Evolutionary conservation across 2,329 filamentous ascomycete genomes (phyloP).

Genomic region (Apiospora saccharicola): DNA sequence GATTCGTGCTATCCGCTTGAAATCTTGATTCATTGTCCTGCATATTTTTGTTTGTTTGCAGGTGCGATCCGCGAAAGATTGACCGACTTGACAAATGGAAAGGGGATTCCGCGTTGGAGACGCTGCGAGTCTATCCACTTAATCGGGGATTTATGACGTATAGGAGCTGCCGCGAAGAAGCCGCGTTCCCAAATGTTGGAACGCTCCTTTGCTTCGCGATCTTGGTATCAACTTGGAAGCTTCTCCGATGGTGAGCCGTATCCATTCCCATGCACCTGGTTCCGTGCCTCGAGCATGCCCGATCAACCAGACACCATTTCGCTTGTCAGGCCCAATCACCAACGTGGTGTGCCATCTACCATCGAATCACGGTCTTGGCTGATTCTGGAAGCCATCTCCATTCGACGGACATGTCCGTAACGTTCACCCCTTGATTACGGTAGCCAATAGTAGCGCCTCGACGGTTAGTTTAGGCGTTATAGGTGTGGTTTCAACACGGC

Average conservation of each 20-base stretch:
- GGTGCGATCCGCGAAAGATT: not conserved
- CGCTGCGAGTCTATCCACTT: not conserved
- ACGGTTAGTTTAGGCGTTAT: not conserved
- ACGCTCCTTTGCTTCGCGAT: slow-evolving; percentile 4
- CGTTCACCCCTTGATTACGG: not conserved
- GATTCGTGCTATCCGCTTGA: not conserved
- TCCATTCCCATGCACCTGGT: not conserved
- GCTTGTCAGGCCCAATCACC: not conserved
- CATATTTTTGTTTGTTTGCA: not conserved
- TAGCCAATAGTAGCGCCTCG: not conserved
- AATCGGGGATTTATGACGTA: slow-evolving; percentile 11
- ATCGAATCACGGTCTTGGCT: not conserved
- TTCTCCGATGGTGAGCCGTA: not conserved
- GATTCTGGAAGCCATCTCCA: not conserved
- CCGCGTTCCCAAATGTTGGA: not conserved
- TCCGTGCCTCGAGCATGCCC: not conserved
- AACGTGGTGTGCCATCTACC: not conserved
- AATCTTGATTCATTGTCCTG: not conserved
- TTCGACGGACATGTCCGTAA: not conserved
- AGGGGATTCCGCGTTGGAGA: not conserved
- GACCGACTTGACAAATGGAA: not conserved
- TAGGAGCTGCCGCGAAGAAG: not conserved
- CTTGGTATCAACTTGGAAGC: not conserved
- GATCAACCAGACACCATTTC: not conserved
- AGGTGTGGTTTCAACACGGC: slow-evolving; percentile 5